Evolutionary conservation across 352 stramenopile species (phyloP).

Genomic region (Globisporangium nodosum): DNA sequence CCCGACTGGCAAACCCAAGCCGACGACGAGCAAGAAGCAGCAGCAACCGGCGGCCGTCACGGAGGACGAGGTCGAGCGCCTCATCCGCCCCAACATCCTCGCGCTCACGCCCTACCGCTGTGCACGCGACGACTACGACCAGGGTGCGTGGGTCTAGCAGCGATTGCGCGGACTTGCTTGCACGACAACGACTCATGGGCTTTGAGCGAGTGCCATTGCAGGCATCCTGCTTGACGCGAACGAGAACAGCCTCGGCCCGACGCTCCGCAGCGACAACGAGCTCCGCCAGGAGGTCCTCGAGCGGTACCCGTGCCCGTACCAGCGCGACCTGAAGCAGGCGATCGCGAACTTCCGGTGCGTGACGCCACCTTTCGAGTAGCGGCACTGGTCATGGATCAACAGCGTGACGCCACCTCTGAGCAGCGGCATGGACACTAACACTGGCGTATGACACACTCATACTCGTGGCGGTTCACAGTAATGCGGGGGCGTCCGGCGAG

Average conservation of each 20-base stretch:
- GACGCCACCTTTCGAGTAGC: not conserved
- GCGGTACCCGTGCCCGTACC: conserved; percentile 95
- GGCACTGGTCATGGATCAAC: no score
- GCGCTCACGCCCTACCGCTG: conserved; percentile 95
- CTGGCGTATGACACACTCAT: not conserved
- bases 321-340: conserved; percentile 89
- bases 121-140: conserved; percentile 94
- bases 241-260: conserved; percentile 95
- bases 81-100: conserved; percentile 97
- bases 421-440: no score
- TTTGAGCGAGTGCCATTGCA: conserved; percentile 13
- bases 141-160: conserved; percentile 27
- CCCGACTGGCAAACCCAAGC: not conserved
- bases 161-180: not conserved
- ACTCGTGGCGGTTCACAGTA: conserved; percentile 24
- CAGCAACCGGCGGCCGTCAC: not conserved
- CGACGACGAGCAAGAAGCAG: conserved; percentile 2
- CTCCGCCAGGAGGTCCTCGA: conserved; percentile 82
- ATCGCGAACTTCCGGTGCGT: conserved; percentile 77
- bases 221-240: conserved; percentile 97
- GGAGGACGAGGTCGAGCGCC: conserved; percentile 65
- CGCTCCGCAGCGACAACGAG: conserved; percentile 67
- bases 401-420: no score
- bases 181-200: not conserved
- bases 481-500: conserved; percentile 32